Base-by-base conservation (phyloP, 257 asterid genomes). In the Scutellaria barbata region DNA sequence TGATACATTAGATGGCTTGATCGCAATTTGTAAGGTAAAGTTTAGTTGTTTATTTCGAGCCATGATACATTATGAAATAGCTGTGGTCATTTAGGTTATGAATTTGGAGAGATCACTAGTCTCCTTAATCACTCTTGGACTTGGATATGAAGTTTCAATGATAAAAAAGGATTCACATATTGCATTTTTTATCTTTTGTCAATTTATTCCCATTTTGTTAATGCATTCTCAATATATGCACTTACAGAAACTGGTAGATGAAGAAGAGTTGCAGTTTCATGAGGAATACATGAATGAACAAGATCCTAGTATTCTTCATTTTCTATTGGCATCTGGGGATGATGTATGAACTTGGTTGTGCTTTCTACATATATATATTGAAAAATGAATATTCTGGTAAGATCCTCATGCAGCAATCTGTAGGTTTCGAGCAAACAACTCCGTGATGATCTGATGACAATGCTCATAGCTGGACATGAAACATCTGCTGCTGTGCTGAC, bases 391-490 rank as follows among this genome's bases (percentile, higher is more conserved):
- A 74, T 78, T 48, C 63, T 68, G 55, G 59, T 45, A 52, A 73
- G 71, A 65, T 73, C 77, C 79, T 88, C 66, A 79, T 76, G 57
- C 50, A 22, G 70, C 77, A 71, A 72, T 67, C 62, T 80, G 47
- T 80, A 94, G 99, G 99, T 94, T 73, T 81, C 99, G 43, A 94
- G 99, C 88, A 94, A 94, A 79, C 99, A 94, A 85, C 97, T 94
- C 63, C 99, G 99, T 56, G 99, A 94, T 74, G 99, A 94, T 82
- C 81, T 94, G 66, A 94, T 94, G 99, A 94, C 99, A 67, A 18
- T 94, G 90, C 99, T 94, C 70, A 94, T 94, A 75, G 99, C 99
- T 54, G 99, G 99, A 67, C 99, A 94, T 71, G 99, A 94, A 83
- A 94, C 99, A 71, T 89, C 99, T 61, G 99, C 99, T 14, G 99